Evolutionary conservation across 139 green algal genomes (phyloP), one percentile per base, ranked within the genome.

Genomic region (Chlorella sp.): DNA sequence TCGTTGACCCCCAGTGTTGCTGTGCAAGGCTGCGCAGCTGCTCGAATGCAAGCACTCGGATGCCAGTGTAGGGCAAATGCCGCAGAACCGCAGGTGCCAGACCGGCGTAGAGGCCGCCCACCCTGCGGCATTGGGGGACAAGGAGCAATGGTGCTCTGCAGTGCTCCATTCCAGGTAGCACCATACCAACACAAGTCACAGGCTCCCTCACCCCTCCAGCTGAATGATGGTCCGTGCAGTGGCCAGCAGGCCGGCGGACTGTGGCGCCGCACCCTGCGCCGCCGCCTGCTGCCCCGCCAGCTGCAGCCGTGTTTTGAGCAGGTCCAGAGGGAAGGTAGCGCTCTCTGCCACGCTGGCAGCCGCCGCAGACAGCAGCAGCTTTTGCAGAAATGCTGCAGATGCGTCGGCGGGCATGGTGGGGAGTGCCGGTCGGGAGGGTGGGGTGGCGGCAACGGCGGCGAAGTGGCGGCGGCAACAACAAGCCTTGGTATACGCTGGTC

Each of bases 291-390:
- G 64, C 38, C 79, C 90, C 58, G 92, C 86, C 19, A 95, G 85
- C 84, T 95, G 92, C 48, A 95, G 73, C 30, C 92, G 46, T 0
- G 92, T 95, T 80, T 95, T 95, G 1, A 94, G 36, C 3, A 92
- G 62, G 75, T 95, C 92, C 0, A 95, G 78, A 1, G 92, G 92
- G 62, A 90, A 95, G 38, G 91, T 95, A 20, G 85, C 60, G 0
- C 75, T 76, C 73, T 94, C 91, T 54, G 89, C 86, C 32, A 68
- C 68, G 34, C 56, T 46, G 3, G 85, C 87, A 70, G 73, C 54
- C 5, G 74, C 30, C 9, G 70, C 86, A 32, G 80, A 82, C 3
- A 84, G 84, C 4, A 83, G 48, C 8, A 85, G 60, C n/a, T 81
- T 83, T 16, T 58, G 40, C 16, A 69, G 36, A n/a, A 54, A 32